phyloP scores from a whole-genome alignment of 169 alveolate genomes.

The Plasmodium chabaudi region DNA sequence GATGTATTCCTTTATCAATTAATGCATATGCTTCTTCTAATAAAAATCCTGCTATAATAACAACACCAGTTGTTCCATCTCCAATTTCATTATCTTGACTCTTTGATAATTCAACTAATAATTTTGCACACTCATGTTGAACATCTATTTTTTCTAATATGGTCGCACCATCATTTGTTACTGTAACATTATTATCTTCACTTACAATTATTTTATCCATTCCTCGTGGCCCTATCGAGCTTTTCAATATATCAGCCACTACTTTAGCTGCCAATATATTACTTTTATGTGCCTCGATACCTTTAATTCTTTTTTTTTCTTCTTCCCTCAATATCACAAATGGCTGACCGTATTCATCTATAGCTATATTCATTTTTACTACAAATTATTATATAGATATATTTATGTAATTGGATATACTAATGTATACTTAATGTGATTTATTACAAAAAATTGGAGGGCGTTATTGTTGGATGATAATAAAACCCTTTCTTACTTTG shows the following conservation, averaged over 20 bases:
- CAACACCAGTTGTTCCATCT: conserved; percentile 99
- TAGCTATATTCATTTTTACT: conserved; percentile 91
- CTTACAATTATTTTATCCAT: conserved; percentile 99
- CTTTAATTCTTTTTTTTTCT: conserved; percentile 96
- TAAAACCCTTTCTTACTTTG: too few species aligned
- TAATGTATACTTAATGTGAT: too few species aligned
- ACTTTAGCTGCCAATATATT: conserved; percentile 98
- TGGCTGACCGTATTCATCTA: conserved; percentile 99
- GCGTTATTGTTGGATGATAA: too few species aligned
- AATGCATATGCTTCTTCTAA: conserved; percentile 95
- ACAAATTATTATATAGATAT: neutral
- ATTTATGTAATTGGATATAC: neutral
- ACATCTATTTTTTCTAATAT: conserved; percentile 97
- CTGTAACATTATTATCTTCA: conserved; percentile 98
- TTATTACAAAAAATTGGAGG: too few species aligned
- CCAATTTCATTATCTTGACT: conserved; percentile 99
- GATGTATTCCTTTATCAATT: conserved; percentile 98
- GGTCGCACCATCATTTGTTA: conserved; percentile 98
- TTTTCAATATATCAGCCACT: conserved; percentile 95
- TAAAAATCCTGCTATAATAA: conserved; percentile 98
- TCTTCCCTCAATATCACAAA: conserved; percentile 97
- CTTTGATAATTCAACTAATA: conserved; percentile 97
- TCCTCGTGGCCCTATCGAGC: conserved; percentile 99
- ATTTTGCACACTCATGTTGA: conserved; percentile 97
- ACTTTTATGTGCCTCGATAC: conserved; percentile 98